Percentiles rank a stretch among this genome's conserved stretches.
Evolutionary conservation across 2,329 filamentous ascomycete species (phyloP).

Genomic region (Ophiostoma sp.): DNA sequence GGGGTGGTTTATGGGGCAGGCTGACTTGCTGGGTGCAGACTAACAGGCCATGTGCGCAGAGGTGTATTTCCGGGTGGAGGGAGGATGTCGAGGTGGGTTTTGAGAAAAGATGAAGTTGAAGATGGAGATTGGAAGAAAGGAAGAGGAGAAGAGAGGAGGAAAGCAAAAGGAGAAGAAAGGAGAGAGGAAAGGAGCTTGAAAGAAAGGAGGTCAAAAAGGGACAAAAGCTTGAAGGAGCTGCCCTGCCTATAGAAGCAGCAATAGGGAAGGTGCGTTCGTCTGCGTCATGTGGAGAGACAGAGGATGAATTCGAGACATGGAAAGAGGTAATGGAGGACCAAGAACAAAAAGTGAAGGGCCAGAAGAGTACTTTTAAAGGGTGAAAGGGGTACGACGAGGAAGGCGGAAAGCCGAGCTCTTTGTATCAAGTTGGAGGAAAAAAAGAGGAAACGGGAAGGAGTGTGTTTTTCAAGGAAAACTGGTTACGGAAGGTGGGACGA

Average conservation of each 20-base stretch:
- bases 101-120: background rate
- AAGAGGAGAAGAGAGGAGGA: background rate
- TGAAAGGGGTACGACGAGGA: background rate
- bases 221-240: background rate
- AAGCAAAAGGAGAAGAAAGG: background rate
- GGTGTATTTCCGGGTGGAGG: background rate
- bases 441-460: slow-evolving; percentile 7
- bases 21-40: background rate
- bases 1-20: slow-evolving; percentile 18
- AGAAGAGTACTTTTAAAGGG: too few relatives aligned
- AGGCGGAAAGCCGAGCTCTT: slow-evolving; percentile 16
- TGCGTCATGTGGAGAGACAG: slow-evolving; percentile 16
- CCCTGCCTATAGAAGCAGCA: slow-evolving; percentile 7
- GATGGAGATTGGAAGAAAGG: background rate
- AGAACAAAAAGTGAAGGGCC: background rate
- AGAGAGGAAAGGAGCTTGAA: background rate
- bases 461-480: background rate
- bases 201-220: background rate
- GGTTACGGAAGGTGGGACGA: slow-evolving; percentile 21
- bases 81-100: background rate
- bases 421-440: slow-evolving; percentile 12
- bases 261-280: slow-evolving; percentile 12
- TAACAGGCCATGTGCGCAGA: slow-evolving; percentile 17
- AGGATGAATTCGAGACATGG: background rate
- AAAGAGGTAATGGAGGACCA: background rate